A percentile compares a stretch with the other conserved stretches of the same genome.
Conservation (phyloP, 2,329 filamentous ascomycete species). For the Lecanosticta acicola region DNA sequence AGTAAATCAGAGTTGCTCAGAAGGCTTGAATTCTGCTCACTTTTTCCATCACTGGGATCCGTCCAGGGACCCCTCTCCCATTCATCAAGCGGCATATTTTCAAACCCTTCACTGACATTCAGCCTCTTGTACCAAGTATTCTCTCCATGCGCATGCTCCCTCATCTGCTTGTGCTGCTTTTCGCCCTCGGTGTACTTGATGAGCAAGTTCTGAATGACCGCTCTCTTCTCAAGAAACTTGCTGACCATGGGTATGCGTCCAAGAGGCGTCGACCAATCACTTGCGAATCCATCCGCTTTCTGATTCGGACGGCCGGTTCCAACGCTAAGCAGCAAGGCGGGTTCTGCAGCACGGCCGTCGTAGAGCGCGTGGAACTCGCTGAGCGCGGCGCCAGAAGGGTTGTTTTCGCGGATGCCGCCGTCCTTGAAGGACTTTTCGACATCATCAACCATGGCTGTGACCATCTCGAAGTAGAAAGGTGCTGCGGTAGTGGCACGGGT, state of each 20-base stretch:
- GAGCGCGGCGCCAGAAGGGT: constrained; percentile 44
- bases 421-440: constrained; percentile 43
- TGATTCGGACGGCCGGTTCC: constrained; percentile 44
- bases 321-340: constrained; percentile 43
- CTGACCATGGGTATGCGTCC: constrained; percentile 38
- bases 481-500: constrained; percentile 50
- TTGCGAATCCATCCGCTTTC: constrained; percentile 42
- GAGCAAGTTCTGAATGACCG: constrained; percentile 46
- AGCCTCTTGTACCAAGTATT: constrained; percentile 48
- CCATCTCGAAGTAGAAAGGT: constrained; percentile 48
- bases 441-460: constrained; percentile 41
- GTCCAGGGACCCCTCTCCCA: constrained; percentile 41
- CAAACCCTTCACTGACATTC: constrained; percentile 43
- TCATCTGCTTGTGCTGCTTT: constrained; percentile 44
- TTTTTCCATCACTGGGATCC: constrained; percentile 13
- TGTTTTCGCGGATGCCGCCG: constrained; percentile 48
- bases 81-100: constrained; percentile 43
- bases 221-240: constrained; percentile 45
- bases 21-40: background rate
- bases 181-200: constrained; percentile 51
- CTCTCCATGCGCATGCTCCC: constrained; percentile 43
- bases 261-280: constrained; percentile 42
- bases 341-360: constrained; percentile 37
- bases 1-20: background rate
- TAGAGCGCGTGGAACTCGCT: constrained; percentile 44